phyloP scores from a whole-genome alignment of 768 basidiomycete species.

The Pulveroboletus ravenelii region DNA sequence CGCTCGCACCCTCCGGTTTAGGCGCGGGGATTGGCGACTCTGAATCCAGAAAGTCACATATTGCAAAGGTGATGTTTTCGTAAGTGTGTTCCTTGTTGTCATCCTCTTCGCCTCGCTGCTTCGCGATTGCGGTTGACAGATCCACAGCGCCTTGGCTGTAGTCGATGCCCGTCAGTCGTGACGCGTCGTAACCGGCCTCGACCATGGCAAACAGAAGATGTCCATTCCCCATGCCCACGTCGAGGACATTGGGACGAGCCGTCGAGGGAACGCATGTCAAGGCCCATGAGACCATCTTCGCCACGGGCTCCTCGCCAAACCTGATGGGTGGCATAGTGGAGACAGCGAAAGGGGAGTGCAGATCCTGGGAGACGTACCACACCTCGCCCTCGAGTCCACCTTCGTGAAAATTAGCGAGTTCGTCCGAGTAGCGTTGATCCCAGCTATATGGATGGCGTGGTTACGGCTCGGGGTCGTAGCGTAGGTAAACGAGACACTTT shows the following conservation, averaged over 20 bases:
- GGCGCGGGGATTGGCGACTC: slow-evolving; percentile 36
- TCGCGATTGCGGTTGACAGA: slow-evolving; percentile 56
- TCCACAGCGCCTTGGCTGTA: slow-evolving; percentile 71
- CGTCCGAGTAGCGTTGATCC: slow-evolving; percentile 70
- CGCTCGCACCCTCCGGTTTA: slow-evolving; percentile 1
- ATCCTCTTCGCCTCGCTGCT: slow-evolving; percentile 27
- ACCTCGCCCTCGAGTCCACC: slow-evolving; percentile 82
- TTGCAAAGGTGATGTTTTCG: slow-evolving; percentile 43
- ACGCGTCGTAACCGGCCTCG: slow-evolving; percentile 58
- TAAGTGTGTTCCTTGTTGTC: not conserved
- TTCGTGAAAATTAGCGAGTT: slow-evolving; percentile 69
- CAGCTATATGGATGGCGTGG: slow-evolving; percentile 44
- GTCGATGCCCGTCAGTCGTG: slow-evolving; percentile 61
- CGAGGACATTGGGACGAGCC: slow-evolving; percentile 52
- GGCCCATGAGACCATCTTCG: slow-evolving; percentile 79
- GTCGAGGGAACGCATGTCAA: slow-evolving; percentile 48
- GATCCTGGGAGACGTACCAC: slow-evolving; percentile 45
- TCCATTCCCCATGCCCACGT: slow-evolving; percentile 81
- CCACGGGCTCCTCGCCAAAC: slow-evolving; percentile 74
- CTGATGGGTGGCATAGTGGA: slow-evolving; percentile 33
- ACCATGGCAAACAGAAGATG: slow-evolving; percentile 65
- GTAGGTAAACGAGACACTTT: slow-evolving; percentile 24
- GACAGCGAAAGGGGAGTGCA: not conserved
- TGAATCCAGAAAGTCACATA: slow-evolving; percentile 62
- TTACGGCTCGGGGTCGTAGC: not conserved